Percentiles rank a stretch among this genome's conserved stretches.
These are phyloP conservation scores for Yarrowia deformans DNA, from an alignment of 805 yeast species.

Conservation along the genomic window DNA sequence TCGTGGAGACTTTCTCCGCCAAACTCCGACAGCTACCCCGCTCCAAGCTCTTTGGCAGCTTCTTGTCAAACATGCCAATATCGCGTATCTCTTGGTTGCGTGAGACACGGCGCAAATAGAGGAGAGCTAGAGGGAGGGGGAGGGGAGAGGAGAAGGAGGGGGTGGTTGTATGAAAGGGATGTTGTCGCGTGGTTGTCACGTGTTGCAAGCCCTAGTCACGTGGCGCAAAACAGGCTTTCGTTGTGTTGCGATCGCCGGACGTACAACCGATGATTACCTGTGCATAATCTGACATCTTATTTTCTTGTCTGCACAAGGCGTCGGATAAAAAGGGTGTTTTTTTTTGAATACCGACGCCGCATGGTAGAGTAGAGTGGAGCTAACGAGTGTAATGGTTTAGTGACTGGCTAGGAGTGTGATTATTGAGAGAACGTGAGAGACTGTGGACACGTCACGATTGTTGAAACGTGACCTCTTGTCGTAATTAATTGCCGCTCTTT, in stretches of 20 bases:
- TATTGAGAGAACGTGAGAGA: no score
- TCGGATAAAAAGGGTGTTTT: background rate
- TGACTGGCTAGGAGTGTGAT: no score
- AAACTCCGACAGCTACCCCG: no score
- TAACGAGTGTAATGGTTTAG: background rate
- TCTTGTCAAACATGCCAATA: no score
- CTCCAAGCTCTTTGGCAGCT: no score
- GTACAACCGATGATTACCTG: slow-evolving; percentile 15
- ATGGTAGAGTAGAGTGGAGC: background rate
- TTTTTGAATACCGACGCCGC: slow-evolving; percentile 20
- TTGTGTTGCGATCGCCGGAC: background rate
- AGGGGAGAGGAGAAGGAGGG: background rate
- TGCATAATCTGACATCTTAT: slow-evolving; percentile 36
- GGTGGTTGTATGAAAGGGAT: background rate
- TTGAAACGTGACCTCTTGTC: no score
- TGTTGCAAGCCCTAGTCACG: background rate
- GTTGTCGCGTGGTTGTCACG: background rate
- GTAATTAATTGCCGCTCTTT: no score
- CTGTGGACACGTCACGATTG: no score
- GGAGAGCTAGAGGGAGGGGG: background rate
- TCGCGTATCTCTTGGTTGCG: no score
- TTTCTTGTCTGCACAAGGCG: slow-evolving; percentile 10
- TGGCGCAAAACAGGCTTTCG: no score
- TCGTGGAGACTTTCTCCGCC: no score
- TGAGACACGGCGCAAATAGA: slow-evolving; percentile 13